Evolutionary conservation across 305 asterid species (phyloP), one percentile per base, ranked within the genome.

Genomic region (Euphrasia arctica): DNA sequence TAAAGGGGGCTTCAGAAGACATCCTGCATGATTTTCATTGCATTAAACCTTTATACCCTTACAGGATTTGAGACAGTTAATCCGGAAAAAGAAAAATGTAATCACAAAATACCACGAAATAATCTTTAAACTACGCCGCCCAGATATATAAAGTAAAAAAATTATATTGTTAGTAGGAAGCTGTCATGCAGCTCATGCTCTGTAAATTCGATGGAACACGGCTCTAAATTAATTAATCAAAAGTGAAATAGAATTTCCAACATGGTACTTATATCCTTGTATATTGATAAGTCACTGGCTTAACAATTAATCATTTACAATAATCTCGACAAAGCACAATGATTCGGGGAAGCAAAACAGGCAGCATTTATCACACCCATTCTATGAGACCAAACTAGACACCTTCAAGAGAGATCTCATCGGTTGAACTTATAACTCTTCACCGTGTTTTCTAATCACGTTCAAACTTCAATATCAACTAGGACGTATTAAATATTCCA

Each of bases 1-100:
- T 52, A 25, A 52, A 52, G 31, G 58, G 58, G 9, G 32, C 11
- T 52, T 52, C 58, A 25, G 58, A 15, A 25, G 58, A 15, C 58
- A 52, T 52, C 58, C 58, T 52, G 58, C 58, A 18, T 15, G 32
- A 52, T 52, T 22, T 52, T 48, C 28, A 7, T n/a, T 14, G 27
- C 28, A 2, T 50, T 50, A n/a, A 0, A 50, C 15, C 18, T 14
- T 10, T 14, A 15, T 50, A 14, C 5, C 10, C 27, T 50, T 50
- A 10, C 55, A 50, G 18, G 55, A 50, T 4, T 50, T 15, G 8
- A 50, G 55, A 50, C 27, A n/a, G 14, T 6, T 15, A 18, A 51
- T 18, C 2, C 27, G 45, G 6, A 39, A 7, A 14, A 22, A 25
- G 27, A 25, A 4, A 6, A 15, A 51, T 18, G 57, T 18, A 51